Evolutionary conservation across 306 rosid species (phyloP), one percentile per base, ranked within the genome.

Genomic region (Hippophae rhamnoides): DNA sequence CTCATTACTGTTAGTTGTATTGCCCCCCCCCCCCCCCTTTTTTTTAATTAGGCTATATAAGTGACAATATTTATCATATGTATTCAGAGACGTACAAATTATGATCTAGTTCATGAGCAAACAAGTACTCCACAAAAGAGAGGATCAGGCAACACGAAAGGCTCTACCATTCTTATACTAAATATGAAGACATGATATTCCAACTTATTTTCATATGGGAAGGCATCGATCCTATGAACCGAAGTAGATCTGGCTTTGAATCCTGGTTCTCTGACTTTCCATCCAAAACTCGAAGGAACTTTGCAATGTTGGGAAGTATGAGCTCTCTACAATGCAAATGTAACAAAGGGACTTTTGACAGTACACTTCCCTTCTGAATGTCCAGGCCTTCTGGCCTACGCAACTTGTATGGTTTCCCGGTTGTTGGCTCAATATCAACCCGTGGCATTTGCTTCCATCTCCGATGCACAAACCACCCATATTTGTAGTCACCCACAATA

Each of bases 151-250:
- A 31, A 4, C 38, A 27, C 38, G 38, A 3, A 27, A 27, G 38
- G 38, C 38, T 31, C 38, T 2, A 31, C 4, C 38, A 47, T 49
- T 53, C 61, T 81, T 74, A 92, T 40, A 92, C 81, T 62, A 92
- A 68, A 75, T 82, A 92, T 0, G 98, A 92, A 23, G 96, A 92
- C 96, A 92, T 92, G 47, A 92, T 80, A 80, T 92, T 92, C 98
- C 98, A 92, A 71, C 98, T 92, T 59, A 87, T 80, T 77, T 82
- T 92, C 98, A 87, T 92, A 61, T 87, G 98, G 27, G 81, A 76
- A 8, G 98, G 98, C 96, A 92, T 92, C 49, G 84, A 61, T 25
- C 89, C 89, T n/a, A 87, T 89, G 64, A 87, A 87, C 52, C 95
- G 81, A 55, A 83, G 87, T 69, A 92, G 70, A 81, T 92, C 95